Evolutionary conservation across 116 monocot genomes (phyloP), one percentile per base, ranked within the genome.

Genomic region (Dioscorea cayenensis): DNA sequence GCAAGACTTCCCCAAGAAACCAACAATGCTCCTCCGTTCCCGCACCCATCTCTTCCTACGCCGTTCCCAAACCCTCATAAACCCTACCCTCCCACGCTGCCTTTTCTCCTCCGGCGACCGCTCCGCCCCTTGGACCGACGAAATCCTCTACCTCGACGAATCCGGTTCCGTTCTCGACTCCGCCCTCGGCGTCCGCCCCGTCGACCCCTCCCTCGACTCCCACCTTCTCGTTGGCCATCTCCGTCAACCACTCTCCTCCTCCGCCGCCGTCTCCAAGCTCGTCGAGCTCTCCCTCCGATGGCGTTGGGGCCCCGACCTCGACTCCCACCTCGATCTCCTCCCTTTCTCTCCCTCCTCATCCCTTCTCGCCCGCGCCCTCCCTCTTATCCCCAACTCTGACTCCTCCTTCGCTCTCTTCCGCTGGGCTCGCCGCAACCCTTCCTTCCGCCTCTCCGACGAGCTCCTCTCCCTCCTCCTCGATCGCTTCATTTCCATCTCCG

Each of bases 291-390:
- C 83, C 51, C 71, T 66, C 60, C 88, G 97, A 64, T 85, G 86
- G 79, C 80, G 85, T 6, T 97, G 90, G 97, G 97, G 93, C 8
- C 93, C 97, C 22, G 82, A 90, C 65, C 85, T 99, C 59, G 79
- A 89, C 35, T 64, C 82, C 72, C 73, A 80, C 71, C 91, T 99
- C 67, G 82, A 83, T 72, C 66, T 66, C 27, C 90, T 94, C 72
- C 88, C 82, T 5, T 91, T 88, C 67, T 38, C 63, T 65, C 93
- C 93, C 5, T 51, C 73, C 73, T 55, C 85, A 60, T 51, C 65
- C 43, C 78, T 78, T 19, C 71, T 94, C 79, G 62, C 79, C 69
- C 76, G 67, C 74, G 78, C 99, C 69, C 77, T 89, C 38, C 61
- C 81, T 48, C 73, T 68, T 62, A 77, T 88, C 51, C 66, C 70